These are phyloP conservation scores for Phytophthora rubi DNA, from an alignment of 352 stramenopile genomes.

Conservation along the genomic window DNA sequence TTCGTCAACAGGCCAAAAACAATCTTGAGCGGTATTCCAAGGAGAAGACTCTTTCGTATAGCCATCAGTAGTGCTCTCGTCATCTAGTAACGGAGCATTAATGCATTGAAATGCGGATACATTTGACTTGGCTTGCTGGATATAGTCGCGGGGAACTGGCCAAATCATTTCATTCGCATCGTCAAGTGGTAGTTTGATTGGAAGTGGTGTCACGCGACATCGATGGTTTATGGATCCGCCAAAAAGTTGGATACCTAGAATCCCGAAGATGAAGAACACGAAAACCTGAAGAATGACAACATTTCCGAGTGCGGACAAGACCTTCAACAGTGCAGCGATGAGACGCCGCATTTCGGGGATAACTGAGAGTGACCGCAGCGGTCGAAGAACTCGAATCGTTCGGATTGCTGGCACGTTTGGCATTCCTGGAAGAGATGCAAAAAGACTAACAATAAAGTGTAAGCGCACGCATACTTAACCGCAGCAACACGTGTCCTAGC, in stretches of 20 bases:
- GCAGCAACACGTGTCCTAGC: neutral
- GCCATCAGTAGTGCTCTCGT: conserved; percentile 43
- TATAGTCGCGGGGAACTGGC: conserved; percentile 58
- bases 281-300: conserved; percentile 91
- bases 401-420: conserved; percentile 84
- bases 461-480: neutral
- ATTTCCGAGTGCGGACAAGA: conserved; percentile 85
- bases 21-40: conserved; percentile 75
- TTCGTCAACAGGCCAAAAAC: conserved; percentile 93
- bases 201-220: conserved; percentile 82
- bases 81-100: conserved; percentile 46
- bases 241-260: conserved; percentile 91
- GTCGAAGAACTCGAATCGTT: conserved; percentile 89
- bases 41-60: conserved; percentile 77
- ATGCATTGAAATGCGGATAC: conserved; percentile 49
- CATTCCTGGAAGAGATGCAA: conserved; percentile 60
- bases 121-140: conserved; percentile 48
- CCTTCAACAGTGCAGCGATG: conserved; percentile 86
- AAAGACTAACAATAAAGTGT: conserved; percentile 41
- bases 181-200: conserved; percentile 58
- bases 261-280: conserved; percentile 92
- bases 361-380: conserved; percentile 88
- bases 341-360: conserved; percentile 84
- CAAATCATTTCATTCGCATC: conserved; percentile 46
- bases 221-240: conserved; percentile 78